These are phyloP conservation scores for Kuraishia cidri DNA, from an alignment of 805 yeast species.

Conservation along the genomic window DNA sequence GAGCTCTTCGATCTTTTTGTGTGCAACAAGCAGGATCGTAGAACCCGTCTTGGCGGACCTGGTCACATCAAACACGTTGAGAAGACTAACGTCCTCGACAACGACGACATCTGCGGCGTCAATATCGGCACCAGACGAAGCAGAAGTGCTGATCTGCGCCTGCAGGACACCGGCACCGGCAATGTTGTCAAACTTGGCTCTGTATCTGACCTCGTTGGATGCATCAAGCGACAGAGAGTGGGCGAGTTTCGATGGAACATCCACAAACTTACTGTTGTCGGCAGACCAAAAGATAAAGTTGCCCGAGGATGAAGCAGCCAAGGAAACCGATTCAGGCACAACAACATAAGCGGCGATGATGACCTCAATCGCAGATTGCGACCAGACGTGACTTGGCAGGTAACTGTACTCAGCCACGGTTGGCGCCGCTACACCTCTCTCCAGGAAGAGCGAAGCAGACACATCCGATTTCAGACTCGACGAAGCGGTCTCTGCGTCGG, in stretches of 20 bases:
- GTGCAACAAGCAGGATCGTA: slow-evolving; percentile 36
- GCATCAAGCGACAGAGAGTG: slow-evolving; percentile 62
- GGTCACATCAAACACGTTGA: slow-evolving; percentile 52
- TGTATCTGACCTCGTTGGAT: slow-evolving; percentile 38
- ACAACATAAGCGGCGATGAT: slow-evolving; percentile 33
- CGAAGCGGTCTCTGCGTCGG: slow-evolving; percentile 22
- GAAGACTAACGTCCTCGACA: slow-evolving; percentile 50
- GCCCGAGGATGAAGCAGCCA: slow-evolving; percentile 33
- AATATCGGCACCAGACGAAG: slow-evolving; percentile 21
- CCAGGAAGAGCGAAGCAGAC: slow-evolving; percentile 57
- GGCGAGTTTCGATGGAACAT: slow-evolving; percentile 56
- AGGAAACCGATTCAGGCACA: slow-evolving; percentile 13
- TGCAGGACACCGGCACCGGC: slow-evolving; percentile 70
- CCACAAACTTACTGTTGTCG: slow-evolving; percentile 49
- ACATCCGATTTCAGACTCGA: slow-evolving; percentile 61
- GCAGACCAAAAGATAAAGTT: slow-evolving; percentile 56
- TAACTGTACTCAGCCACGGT: slow-evolving; percentile 43
- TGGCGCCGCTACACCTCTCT: slow-evolving; percentile 27
- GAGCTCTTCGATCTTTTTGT: slow-evolving; percentile 29
- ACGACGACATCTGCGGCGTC: slow-evolving; percentile 58
- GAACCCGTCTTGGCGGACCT: slow-evolving; percentile 51
- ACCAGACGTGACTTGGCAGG: slow-evolving; percentile 45
- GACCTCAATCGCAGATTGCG: slow-evolving; percentile 41
- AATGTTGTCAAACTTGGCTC: slow-evolving; percentile 65
- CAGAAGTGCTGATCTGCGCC: slow-evolving; percentile 42